phyloP scores from a whole-genome alignment of 164 flowering plant genomes.

The Umbellularia californica region DNA sequence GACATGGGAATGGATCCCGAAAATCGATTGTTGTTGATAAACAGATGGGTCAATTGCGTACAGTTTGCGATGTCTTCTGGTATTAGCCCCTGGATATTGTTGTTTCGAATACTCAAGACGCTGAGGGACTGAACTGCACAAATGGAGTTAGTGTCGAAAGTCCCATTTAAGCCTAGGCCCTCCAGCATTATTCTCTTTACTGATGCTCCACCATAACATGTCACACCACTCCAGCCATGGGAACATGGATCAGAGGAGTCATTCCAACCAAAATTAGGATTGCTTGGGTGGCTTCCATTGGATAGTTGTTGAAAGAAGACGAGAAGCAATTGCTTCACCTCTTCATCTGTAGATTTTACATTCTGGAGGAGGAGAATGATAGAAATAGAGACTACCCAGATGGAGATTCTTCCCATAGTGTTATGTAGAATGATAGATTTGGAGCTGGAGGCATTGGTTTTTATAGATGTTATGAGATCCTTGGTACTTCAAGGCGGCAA shows the following conservation, averaged over 20 bases:
- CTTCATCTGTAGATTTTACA: slow-evolving; percentile 20
- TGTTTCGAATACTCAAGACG: slow-evolving; percentile 31
- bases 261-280: slow-evolving; percentile 31
- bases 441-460: background rate
- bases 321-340: slow-evolving; percentile 19
- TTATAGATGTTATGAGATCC: too few relatives aligned
- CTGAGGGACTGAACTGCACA: slow-evolving; percentile 34
- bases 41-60: slow-evolving; percentile 38
- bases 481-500: too few relatives aligned
- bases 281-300: slow-evolving; percentile 1
- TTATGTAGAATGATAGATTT: background rate
- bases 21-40: slow-evolving; percentile 27
- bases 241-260: slow-evolving; percentile 39
- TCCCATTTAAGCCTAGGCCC: slow-evolving; percentile 25
- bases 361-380: slow-evolving; percentile 21
- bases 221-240: slow-evolving; percentile 31
- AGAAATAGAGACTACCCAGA: slow-evolving; percentile 30
- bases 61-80: slow-evolving; percentile 35
- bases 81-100: slow-evolving; percentile 31
- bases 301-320: slow-evolving; percentile 25
- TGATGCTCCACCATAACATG: slow-evolving; percentile 12
- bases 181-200: slow-evolving; percentile 29
- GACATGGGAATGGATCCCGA: slow-evolving; percentile 36
- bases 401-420: slow-evolving; percentile 21
- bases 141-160: slow-evolving; percentile 24